Percentiles rank a stretch among this genome's conserved stretches.
phyloP scores from a whole-genome alignment of 2,329 filamentous ascomycete species.

The Calonectria ilicicola region DNA sequence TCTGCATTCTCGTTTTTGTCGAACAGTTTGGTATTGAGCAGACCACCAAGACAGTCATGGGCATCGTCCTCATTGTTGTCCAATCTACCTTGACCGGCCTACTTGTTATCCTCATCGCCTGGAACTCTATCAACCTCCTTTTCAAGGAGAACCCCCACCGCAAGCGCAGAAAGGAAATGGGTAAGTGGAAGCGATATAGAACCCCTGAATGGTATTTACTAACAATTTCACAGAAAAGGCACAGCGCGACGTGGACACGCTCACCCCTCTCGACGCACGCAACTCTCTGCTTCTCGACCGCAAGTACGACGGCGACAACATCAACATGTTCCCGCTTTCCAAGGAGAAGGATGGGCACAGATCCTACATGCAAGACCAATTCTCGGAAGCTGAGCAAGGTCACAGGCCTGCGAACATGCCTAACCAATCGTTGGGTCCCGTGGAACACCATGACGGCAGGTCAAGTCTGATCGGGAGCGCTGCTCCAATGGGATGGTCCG shows the following conservation, averaged over 20 bases:
- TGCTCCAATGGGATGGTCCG: slow-evolving; percentile 52
- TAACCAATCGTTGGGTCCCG: slow-evolving; percentile 53
- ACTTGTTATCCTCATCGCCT: slow-evolving; percentile 86
- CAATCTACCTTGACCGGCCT: slow-evolving; percentile 86
- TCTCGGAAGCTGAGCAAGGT: slow-evolving; percentile 40
- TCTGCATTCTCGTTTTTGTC: slow-evolving; percentile 92
- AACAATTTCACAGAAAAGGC: slow-evolving; percentile 73
- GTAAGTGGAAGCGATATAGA: slow-evolving; percentile 63
- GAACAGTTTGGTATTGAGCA: slow-evolving; percentile 90
- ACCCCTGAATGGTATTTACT: slow-evolving; percentile 31
- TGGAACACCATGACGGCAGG: slow-evolving; percentile 48
- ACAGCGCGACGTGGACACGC: slow-evolving; percentile 80
- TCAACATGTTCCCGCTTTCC: slow-evolving; percentile 58
- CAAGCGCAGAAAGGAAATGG: slow-evolving; percentile 87
- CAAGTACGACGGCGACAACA: slow-evolving; percentile 50
- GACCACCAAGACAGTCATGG: slow-evolving; percentile 93
- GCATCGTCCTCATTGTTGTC: slow-evolving; percentile 92
- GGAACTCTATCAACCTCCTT: slow-evolving; percentile 88
- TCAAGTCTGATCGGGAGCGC: slow-evolving; percentile 54
- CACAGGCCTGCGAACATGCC: slow-evolving; percentile 35
- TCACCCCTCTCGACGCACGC: slow-evolving; percentile 88
- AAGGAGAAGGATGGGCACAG: slow-evolving; percentile 49
- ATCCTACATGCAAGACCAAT: slow-evolving; percentile 50
- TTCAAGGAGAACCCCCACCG: slow-evolving; percentile 92
- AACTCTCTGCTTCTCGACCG: slow-evolving; percentile 84